Evolutionary conservation across 2,329 filamentous ascomycete species (phyloP), one percentile per base, ranked within the genome.

Genomic region (Claviceps arundinis): DNA sequence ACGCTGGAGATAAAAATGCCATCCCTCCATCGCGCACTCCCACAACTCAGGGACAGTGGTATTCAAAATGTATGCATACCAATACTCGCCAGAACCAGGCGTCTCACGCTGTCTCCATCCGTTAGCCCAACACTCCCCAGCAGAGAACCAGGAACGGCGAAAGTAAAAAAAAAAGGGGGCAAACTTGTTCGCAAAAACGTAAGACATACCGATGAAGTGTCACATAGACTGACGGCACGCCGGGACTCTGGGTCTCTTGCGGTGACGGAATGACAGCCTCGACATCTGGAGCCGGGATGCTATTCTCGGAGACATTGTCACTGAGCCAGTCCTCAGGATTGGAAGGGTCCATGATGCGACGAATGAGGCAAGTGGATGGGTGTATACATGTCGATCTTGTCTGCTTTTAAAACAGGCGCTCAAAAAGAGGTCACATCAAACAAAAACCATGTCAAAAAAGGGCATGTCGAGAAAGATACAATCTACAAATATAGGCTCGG

Each of bases 81-180:
- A 24, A 59, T 58, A 24, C 57, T 58, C 3, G 55, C 57, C 11
- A 57, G 54, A 5, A 59, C 55, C 5, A 59, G 16, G 13, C 53
- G 24, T 48, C 47, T 53, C 34, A 52, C 41, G 16, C 53, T 56
- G 5, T 47, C 3, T 5, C 22, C 41, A 22, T 34, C 30, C 9
- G 4, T 34, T 34, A 34, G 30, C 30, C 30, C 30, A 34, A 11
- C 30, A 34, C 11, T 11, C 30, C 4, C 9, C 30, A 34, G 30
- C 30, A 34, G 4, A 34, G 11, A 34, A 11, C 30, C 30, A 34
- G 3, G 30, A 34, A 34, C 30, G 30, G 30, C 9, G 22, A 34
- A 34, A 34, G 30, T 3, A 11, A 34, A 34, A 30, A 24, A 30
- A 30, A 9, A 24, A 19, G 38, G 8, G 6, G 8, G 6, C 4